Percentiles rank a stretch among this genome's conserved stretches.
phyloP scores from a whole-genome alignment of 192 early-diverging fungal species.

The Podila epigama region DNA sequence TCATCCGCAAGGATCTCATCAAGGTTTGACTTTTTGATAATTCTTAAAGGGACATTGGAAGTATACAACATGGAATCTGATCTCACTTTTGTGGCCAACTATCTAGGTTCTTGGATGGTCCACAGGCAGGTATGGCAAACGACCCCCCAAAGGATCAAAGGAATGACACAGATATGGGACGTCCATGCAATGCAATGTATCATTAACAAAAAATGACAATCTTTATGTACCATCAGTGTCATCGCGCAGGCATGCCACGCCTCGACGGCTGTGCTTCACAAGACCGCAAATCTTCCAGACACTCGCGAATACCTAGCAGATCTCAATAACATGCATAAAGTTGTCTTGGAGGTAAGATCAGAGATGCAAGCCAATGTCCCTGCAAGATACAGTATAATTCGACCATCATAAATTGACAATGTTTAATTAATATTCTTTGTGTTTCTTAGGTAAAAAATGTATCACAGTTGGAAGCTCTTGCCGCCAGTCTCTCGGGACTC shows the following conservation, averaged over 20 bases:
- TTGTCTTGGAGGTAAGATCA: conserved; percentile 66
- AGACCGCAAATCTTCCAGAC: conserved; percentile 61
- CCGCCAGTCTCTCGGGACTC: conserved; percentile 58
- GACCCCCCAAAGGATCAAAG: neutral
- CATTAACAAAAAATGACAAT: neutral
- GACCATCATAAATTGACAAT: neutral
- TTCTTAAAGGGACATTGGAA: too few species aligned
- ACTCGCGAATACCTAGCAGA: conserved; percentile 68
- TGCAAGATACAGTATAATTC: too few species aligned
- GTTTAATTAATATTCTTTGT: neutral
- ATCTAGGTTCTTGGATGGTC: conserved; percentile 62
- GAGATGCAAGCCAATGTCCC: too few species aligned
- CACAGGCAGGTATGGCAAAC: conserved; percentile 65
- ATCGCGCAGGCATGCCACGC: conserved; percentile 82
- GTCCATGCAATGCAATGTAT: neutral
- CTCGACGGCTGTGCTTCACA: conserved; percentile 68
- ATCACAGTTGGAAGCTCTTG: conserved; percentile 64
- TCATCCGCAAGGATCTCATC: conserved; percentile 78
- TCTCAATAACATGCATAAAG: conserved; percentile 78
- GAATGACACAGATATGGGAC: too few species aligned
- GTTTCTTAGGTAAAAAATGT: conserved; percentile 68
- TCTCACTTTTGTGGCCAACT: neutral
- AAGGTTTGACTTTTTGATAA: conserved; percentile 56
- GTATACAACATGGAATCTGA: too few species aligned
- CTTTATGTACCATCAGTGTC: conserved; percentile 55